Evolutionary conservation across 1,284 basidiomycete genomes (phyloP).

Genomic region (Rhodotorula sp.): DNA sequence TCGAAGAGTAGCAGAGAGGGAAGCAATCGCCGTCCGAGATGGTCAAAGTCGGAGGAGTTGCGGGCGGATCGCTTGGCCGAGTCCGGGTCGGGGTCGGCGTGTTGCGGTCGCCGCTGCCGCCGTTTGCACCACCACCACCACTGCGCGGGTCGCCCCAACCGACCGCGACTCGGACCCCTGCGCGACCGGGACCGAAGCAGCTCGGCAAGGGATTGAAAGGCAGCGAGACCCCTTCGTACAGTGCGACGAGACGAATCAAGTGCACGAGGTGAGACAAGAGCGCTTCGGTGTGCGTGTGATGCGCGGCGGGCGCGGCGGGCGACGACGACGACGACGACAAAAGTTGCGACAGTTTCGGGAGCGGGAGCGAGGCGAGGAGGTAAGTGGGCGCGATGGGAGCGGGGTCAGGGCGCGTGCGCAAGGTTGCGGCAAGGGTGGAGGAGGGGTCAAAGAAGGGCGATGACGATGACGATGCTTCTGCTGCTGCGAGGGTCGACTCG

Average conservation of each 20-base stretch:
- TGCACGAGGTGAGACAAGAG: constrained; percentile 23
- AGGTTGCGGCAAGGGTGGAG: background rate
- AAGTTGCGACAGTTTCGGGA: constrained; percentile 16
- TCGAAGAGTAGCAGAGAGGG: background rate
- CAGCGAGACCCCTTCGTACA: constrained; percentile 24
- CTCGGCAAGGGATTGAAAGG: constrained; percentile 22
- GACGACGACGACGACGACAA: constrained; percentile 3
- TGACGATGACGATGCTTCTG: too few species aligned
- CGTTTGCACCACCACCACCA: background rate
- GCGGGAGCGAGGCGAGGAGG: constrained; percentile 22
- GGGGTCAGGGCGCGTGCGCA: background rate
- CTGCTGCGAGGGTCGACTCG: background rate
- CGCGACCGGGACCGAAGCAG: constrained; percentile 20
- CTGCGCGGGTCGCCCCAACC: constrained; percentile 4
- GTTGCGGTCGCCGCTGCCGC: background rate
- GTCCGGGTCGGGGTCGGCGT: background rate
- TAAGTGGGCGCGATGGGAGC: constrained; percentile 12
- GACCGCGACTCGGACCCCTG: constrained; percentile 18
- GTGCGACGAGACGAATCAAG: constrained; percentile 28
- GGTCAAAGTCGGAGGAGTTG: background rate
- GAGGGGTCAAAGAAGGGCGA: background rate
- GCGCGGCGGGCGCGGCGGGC: background rate
- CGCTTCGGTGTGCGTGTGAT: constrained; percentile 16
- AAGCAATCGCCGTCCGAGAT: background rate
- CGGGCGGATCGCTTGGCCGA: background rate